Evolutionary conservation across 139 green algal genomes (phyloP).

Genomic region (Spirogloea muscicola): DNA sequence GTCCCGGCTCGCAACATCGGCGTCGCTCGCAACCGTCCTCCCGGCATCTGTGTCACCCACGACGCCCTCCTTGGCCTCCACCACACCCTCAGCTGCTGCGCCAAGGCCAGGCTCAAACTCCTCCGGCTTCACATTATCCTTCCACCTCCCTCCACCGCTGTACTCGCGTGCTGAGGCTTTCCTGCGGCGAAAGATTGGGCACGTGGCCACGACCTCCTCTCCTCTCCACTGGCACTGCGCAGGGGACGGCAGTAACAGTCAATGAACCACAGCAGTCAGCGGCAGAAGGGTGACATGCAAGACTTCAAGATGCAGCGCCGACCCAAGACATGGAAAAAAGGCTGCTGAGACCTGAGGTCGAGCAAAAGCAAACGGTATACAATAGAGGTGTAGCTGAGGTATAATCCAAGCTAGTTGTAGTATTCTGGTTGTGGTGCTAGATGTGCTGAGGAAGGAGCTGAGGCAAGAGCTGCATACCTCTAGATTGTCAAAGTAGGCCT

Average conservation of each 20-base stretch:
- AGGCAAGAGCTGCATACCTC: too few relatives aligned
- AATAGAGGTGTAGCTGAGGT: too few relatives aligned
- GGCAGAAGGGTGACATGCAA: too few relatives aligned
- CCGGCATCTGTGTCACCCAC: background rate
- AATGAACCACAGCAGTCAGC: too few relatives aligned
- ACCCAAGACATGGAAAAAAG: too few relatives aligned
- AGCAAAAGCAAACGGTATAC: too few relatives aligned
- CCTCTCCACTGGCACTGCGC: conserved; percentile 13
- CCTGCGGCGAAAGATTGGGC: background rate
- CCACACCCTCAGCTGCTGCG: background rate
- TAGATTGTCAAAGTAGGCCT: background rate
- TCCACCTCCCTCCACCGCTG: conserved; percentile 3
- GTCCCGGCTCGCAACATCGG: conserved; percentile 18
- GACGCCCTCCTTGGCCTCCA: background rate
- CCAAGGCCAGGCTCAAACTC: background rate
- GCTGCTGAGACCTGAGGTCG: too few relatives aligned
- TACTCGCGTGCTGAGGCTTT: background rate
- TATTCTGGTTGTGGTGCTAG: too few relatives aligned
- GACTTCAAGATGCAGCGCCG: too few relatives aligned
- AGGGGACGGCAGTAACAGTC: too few relatives aligned
- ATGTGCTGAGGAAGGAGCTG: too few relatives aligned
- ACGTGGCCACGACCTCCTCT: background rate
- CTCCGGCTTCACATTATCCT: background rate
- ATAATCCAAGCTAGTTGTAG: too few relatives aligned
- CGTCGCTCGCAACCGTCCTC: conserved; percentile 11